Percentiles rank a stretch among this genome's conserved stretches.
Conservation (phyloP, 1,284 basidiomycete genomes). For the Gyrodon tennesseensis region DNA sequence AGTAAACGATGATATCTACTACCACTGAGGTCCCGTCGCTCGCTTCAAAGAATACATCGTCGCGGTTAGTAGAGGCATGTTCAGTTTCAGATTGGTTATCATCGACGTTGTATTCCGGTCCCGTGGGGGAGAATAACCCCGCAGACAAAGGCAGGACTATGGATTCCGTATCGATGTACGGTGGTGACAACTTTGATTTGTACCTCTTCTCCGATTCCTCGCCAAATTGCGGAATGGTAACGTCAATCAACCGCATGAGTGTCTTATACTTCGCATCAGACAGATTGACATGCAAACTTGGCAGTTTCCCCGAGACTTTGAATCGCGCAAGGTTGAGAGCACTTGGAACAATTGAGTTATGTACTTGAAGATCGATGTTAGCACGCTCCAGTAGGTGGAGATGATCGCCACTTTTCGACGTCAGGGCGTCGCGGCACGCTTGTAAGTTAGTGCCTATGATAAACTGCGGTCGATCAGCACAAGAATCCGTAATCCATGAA, state of each 20-base stretch:
- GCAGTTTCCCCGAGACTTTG: slow-evolving; percentile 91
- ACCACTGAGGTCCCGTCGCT: slow-evolving; percentile 66
- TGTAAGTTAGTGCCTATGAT: slow-evolving; percentile 86
- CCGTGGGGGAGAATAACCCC: slow-evolving; percentile 55
- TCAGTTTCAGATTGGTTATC: slow-evolving; percentile 56
- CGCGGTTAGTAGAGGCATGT: slow-evolving; percentile 47
- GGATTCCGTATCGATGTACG: slow-evolving; percentile 37
- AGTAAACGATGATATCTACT: slow-evolving; percentile 31
- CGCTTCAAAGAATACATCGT: slow-evolving; percentile 75
- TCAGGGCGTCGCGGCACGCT: slow-evolving; percentile 77
- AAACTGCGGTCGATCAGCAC: slow-evolving; percentile 58
- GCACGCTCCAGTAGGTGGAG: slow-evolving; percentile 94
- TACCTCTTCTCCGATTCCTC: slow-evolving; percentile 47
- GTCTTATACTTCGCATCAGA: slow-evolving; percentile 97
- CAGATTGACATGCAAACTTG: slow-evolving; percentile 88
- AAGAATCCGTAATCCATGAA: slow-evolving; percentile 1
- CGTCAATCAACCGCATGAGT: slow-evolving; percentile 91
- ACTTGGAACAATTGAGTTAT: slow-evolving; percentile 92
- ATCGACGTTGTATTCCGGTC: slow-evolving; percentile 69
- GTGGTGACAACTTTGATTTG: slow-evolving; percentile 35
- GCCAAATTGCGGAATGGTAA: slow-evolving; percentile 84
- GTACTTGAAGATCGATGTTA: slow-evolving; percentile 87
- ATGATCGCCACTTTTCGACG: slow-evolving; percentile 57
- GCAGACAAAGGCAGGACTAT: slow-evolving; percentile 56
- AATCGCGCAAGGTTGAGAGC: slow-evolving; percentile 85